Conservation (phyloP, 2,329 filamentous ascomycete genomes). For the Trichophyton schoenleinii region DNA sequence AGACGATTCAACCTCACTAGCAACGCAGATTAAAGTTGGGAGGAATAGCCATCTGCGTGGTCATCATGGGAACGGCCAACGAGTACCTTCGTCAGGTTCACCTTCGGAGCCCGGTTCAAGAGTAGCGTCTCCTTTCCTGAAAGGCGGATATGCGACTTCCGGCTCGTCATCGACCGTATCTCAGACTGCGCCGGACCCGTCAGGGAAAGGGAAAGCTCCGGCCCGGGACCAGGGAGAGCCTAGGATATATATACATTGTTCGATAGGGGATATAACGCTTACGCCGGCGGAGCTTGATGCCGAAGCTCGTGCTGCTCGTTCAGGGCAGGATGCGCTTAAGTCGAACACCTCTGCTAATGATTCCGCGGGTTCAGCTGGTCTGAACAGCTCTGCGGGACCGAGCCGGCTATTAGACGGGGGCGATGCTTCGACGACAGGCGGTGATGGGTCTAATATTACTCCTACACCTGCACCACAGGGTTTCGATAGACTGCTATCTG, state of each 20-base stretch:
- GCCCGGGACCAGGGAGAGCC: neutral
- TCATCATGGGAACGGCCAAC: neutral
- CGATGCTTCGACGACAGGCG: neutral
- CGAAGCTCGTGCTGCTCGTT: conserved; percentile 42
- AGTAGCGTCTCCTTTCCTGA: neutral
- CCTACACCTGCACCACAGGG: conserved; percentile 51
- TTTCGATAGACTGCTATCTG: conserved; percentile 71
- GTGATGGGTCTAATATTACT: conserved; percentile 10
- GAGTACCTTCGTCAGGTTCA: neutral
- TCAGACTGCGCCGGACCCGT: neutral
- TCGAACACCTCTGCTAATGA: neutral
- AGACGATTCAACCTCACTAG: conserved; percentile 57
- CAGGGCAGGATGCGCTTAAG: conserved; percentile 12
- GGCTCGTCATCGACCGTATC: neutral
- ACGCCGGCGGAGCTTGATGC: conserved; percentile 54
- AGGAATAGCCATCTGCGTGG: conserved; percentile 12
- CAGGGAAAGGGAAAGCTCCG: conserved; percentile 55
- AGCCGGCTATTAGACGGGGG: neutral
- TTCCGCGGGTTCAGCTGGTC: neutral
- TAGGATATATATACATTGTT: conserved; percentile 84
- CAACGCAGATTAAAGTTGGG: conserved; percentile 53
- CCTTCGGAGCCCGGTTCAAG: neutral
- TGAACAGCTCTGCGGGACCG: conserved; percentile 2
- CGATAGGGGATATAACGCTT: conserved; percentile 64
- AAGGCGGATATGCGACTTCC: neutral